A percentile compares a stretch with the other conserved stretches of the same genome.
Conservation (phyloP, 495 filamentous ascomycete genomes). For the Podospora conica region DNA sequence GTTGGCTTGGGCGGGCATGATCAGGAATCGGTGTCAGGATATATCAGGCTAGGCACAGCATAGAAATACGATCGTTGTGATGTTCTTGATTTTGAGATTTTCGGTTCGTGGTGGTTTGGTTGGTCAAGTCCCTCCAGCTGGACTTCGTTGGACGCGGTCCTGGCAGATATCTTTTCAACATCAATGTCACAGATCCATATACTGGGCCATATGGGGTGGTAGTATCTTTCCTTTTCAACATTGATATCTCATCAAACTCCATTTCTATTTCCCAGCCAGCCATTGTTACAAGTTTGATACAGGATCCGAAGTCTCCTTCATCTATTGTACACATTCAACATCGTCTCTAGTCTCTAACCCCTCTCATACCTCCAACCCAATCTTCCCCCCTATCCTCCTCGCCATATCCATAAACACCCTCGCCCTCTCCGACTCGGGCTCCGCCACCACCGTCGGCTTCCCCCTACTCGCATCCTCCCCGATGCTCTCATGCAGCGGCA, state of each 20-base stretch:
- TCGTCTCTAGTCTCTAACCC: neutral
- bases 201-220: too few species aligned
- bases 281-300: too few species aligned
- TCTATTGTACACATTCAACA: too few species aligned
- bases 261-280: too few species aligned
- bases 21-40: neutral
- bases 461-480: constrained; percentile 86
- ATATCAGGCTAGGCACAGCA: neutral
- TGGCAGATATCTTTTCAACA: too few species aligned
- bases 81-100: neutral
- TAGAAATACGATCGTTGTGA: neutral
- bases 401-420: constrained; percentile 67
- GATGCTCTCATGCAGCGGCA: constrained; percentile 81
- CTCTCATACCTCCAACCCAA: constrained; percentile 26
- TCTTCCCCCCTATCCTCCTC: constrained; percentile 50
- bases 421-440: constrained; percentile 65
- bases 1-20: neutral
- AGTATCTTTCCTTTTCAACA: too few species aligned
- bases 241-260: too few species aligned
- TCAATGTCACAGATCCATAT: too few species aligned
- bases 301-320: too few species aligned
- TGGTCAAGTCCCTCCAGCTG: too few species aligned
- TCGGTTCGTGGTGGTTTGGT: neutral
- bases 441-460: constrained; percentile 83
- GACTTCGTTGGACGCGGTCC: too few species aligned